Percentiles rank a stretch among this genome's conserved stretches.
These are phyloP conservation scores for Colletotrichum camelliae DNA, from an alignment of 2,329 filamentous ascomycete species.

Conservation along the genomic window DNA sequence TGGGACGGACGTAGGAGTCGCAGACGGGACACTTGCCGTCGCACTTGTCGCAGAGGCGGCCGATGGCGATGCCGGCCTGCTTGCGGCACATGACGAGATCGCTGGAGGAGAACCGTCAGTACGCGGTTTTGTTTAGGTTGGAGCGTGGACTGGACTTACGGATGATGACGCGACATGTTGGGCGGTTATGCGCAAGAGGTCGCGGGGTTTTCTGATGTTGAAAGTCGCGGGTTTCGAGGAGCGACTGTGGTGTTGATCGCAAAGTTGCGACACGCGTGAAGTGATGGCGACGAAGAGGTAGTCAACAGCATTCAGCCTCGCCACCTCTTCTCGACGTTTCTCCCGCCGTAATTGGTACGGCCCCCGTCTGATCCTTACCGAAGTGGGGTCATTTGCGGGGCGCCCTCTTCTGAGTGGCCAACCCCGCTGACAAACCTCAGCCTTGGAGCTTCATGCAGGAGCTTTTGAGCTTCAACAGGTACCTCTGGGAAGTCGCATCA, in stretches of 20 bases:
- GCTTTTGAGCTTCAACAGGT: background rate
- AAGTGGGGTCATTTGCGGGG: background rate
- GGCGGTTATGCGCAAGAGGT: background rate
- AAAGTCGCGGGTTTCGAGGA: background rate
- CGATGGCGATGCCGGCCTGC: constrained; percentile 96
- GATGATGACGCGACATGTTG: constrained; percentile 91
- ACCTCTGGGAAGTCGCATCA: background rate
- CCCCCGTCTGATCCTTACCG: background rate
- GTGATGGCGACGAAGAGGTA: background rate
- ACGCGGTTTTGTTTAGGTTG: constrained; percentile 15
- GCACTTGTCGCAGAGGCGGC: constrained; percentile 99
- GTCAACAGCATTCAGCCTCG: constrained; percentile 51
- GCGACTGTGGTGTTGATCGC: background rate
- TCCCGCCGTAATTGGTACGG: constrained; percentile 5
- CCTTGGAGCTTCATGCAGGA: constrained; percentile 10
- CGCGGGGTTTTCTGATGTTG: background rate
- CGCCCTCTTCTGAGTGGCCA: background rate
- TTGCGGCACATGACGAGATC: constrained; percentile 99
- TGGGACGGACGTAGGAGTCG: constrained; percentile 98
- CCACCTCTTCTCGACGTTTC: constrained; percentile 27
- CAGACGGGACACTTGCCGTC: constrained; percentile 99
- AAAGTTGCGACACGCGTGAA: background rate
- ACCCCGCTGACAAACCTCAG: constrained; percentile 21
- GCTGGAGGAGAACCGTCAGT: constrained; percentile 48
- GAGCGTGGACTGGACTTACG: constrained; percentile 59